Percentiles rank a stretch among this genome's conserved stretches.
Conservation (phyloP, 495 filamentous ascomycete genomes). For the Trichoderma erinaceum region DNA sequence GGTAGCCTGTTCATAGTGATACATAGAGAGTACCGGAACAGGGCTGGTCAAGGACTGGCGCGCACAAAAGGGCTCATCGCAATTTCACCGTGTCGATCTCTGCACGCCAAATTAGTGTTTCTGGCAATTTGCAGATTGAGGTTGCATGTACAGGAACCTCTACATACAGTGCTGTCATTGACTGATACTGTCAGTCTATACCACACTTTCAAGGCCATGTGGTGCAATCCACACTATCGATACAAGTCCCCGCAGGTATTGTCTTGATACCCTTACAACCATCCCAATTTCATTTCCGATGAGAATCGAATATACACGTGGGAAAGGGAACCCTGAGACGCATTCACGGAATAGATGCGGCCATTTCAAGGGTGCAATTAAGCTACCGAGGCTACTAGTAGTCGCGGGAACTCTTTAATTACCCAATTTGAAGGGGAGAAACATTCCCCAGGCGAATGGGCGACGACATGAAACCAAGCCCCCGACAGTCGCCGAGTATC, state of each 20-base stretch:
- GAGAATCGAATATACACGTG: not conserved
- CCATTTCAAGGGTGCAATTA: constrained; percentile 2
- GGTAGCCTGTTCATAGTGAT: not conserved
- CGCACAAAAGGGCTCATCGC: constrained; percentile 10
- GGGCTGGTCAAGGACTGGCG: not conserved
- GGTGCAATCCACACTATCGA: not conserved
- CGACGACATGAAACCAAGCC: not conserved
- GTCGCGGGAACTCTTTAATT: not conserved
- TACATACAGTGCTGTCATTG: not conserved
- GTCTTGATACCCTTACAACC: not conserved
- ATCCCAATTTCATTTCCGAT: not conserved
- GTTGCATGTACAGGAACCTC: not conserved
- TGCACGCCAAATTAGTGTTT: constrained; percentile 7
- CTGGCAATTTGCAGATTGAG: not conserved
- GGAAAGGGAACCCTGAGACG: constrained; percentile 2
- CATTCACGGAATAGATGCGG: not conserved
- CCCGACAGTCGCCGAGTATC: not conserved
- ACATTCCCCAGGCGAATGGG: not conserved
- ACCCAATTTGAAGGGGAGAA: not conserved
- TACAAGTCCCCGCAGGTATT: not conserved
- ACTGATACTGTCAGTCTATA: not conserved
- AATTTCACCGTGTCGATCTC: constrained; percentile 1
- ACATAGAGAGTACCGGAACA: not conserved
- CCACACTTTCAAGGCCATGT: too few relatives aligned
- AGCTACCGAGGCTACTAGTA: not conserved